phyloP scores from a whole-genome alignment of 1,284 basidiomycete genomes.

The Tilletia caries region DNA sequence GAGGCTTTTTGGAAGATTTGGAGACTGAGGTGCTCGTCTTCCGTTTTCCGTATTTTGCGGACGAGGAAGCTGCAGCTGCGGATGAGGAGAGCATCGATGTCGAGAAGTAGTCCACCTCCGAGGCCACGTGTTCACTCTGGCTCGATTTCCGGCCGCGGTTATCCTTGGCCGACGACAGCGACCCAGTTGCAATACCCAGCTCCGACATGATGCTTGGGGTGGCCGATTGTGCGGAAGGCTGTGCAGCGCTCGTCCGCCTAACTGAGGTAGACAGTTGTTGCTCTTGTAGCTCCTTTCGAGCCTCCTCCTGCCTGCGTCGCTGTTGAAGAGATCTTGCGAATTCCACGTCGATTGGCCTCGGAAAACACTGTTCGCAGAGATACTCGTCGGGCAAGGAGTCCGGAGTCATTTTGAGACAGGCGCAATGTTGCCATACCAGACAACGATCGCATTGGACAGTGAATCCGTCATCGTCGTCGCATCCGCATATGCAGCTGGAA shows the following conservation, averaged over 20 bases:
- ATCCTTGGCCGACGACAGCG: background rate
- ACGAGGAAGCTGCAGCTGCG: background rate
- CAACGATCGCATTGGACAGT: slow-evolving; percentile 88
- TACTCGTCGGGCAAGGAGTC: slow-evolving; percentile 67
- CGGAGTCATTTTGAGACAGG: slow-evolving; percentile 66
- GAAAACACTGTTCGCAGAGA: slow-evolving; percentile 55
- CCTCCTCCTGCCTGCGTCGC: slow-evolving; percentile 44
- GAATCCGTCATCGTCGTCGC: slow-evolving; percentile 78
- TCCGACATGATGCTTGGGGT: no score
- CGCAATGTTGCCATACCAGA: slow-evolving; percentile 82
- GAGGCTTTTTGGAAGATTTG: background rate
- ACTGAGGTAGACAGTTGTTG: slow-evolving; percentile 11
- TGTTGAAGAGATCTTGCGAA: slow-evolving; percentile 47
- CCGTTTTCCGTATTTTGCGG: background rate
- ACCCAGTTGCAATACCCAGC: no score
- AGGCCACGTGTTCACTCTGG: background rate
- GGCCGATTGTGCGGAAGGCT: no score
- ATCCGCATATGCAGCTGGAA: slow-evolving; percentile 69
- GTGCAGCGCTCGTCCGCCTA: slow-evolving; percentile 11
- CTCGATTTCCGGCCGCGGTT: background rate
- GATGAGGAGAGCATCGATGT: background rate
- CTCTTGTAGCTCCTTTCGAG: slow-evolving; percentile 39
- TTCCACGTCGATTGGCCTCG: slow-evolving; percentile 43
- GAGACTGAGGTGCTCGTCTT: background rate
- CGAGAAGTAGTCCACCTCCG: slow-evolving; percentile 6